Evolutionary conservation across 2,329 filamentous ascomycete species (phyloP).

Genomic region (Claviceps pazoutovae): DNA sequence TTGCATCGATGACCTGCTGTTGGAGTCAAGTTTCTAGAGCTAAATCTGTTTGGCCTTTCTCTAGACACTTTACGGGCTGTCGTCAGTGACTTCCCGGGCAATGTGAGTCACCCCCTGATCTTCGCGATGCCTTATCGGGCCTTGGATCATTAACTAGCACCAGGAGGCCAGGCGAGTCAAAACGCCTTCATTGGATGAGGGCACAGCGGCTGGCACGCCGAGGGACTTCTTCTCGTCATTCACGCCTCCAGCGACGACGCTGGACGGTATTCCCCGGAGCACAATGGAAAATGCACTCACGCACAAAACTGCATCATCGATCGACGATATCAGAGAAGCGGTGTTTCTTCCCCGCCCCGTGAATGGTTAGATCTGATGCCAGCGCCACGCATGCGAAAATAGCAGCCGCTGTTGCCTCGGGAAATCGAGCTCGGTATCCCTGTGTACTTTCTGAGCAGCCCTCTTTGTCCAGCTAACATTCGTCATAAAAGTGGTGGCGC

Average conservation of each 20-base stretch:
- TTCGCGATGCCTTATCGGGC: background rate
- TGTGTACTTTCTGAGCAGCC: slow-evolving; percentile 35
- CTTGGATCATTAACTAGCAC: background rate
- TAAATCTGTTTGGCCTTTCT: background rate
- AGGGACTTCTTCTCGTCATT: slow-evolving; percentile 31
- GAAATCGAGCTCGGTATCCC: slow-evolving; percentile 35
- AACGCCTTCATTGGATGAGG: slow-evolving; percentile 30
- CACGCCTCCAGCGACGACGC: slow-evolving; percentile 13
- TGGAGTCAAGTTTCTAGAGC: background rate
- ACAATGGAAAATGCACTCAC: background rate
- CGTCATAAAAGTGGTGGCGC: slow-evolving; percentile 29
- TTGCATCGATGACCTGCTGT: background rate
- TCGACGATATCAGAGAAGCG: slow-evolving; percentile 9
- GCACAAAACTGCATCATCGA: slow-evolving; percentile 8
- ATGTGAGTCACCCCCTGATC: slow-evolving; percentile 13
- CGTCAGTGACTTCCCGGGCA: slow-evolving; percentile 20
- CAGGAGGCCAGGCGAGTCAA: slow-evolving; percentile 36
- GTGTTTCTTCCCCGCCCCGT: slow-evolving; percentile 12
- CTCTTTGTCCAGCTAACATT: slow-evolving; percentile 35
- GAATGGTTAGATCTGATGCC: slow-evolving; percentile 24
- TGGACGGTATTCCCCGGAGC: background rate
- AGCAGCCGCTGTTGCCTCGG: background rate
- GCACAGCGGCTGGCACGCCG: slow-evolving; percentile 21
- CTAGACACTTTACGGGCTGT: slow-evolving; percentile 5
- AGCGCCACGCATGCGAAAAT: slow-evolving; percentile 10